These are phyloP conservation scores for Fomitopsis serialis DNA, from an alignment of 768 basidiomycete species.

Conservation along the genomic window DNA sequence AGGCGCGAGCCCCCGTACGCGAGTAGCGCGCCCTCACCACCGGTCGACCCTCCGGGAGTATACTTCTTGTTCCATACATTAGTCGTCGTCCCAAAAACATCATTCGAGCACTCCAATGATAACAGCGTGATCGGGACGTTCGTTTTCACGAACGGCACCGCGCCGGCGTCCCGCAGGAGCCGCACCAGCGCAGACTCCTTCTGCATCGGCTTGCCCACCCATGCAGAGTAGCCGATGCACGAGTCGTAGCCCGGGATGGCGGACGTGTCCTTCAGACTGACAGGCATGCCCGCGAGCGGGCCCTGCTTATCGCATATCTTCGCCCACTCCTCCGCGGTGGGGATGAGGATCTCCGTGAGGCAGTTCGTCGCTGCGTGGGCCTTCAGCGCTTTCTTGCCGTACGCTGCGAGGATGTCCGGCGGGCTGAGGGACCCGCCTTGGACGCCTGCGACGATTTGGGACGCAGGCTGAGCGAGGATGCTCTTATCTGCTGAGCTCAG, in stretches of 20 bases:
- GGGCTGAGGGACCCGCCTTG: slow-evolving; percentile 19
- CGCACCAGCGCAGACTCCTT: slow-evolving; percentile 34
- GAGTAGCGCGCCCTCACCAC: slow-evolving; percentile 45
- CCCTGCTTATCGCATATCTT: slow-evolving; percentile 16
- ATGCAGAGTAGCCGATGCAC: slow-evolving; percentile 41
- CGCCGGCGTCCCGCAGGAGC: slow-evolving; percentile 38
- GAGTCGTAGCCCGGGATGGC: slow-evolving; percentile 41
- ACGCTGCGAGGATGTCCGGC: slow-evolving; percentile 17
- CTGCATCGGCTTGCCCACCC: slow-evolving; percentile 29
- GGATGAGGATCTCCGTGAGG: slow-evolving; percentile 32
- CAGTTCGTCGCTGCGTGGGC: slow-evolving; percentile 45
- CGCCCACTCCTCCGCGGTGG: slow-evolving; percentile 21
- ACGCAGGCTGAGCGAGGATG: slow-evolving; percentile 16
- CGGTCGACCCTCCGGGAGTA: slow-evolving; percentile 42
- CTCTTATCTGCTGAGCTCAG: slow-evolving; percentile 13
- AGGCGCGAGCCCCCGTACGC: slow-evolving; percentile 40
- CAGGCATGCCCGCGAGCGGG: slow-evolving; percentile 42
- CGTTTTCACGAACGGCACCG: slow-evolving; percentile 38
- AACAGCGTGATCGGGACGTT: slow-evolving; percentile 40
- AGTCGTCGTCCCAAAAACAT: slow-evolving; percentile 39
- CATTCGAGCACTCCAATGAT: slow-evolving; percentile 36
- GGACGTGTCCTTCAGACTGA: slow-evolving; percentile 46
- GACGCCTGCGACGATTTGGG: slow-evolving; percentile 18
- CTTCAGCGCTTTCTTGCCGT: slow-evolving; percentile 35
- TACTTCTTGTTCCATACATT: slow-evolving; percentile 41